Evolutionary conservation across 2,329 filamentous ascomycete species (phyloP).

Genomic region (Penicillium sp.): DNA sequence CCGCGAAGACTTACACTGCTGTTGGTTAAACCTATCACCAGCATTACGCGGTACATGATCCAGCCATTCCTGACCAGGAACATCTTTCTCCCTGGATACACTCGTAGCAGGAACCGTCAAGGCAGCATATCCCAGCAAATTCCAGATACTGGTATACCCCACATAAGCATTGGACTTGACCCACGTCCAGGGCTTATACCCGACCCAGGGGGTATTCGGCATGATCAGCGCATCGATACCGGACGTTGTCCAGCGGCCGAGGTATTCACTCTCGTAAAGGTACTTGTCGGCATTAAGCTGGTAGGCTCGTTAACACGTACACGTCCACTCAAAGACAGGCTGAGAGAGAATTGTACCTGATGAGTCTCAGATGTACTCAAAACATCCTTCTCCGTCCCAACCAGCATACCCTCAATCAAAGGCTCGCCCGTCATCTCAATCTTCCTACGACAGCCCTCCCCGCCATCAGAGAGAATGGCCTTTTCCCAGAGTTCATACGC

Average conservation of each 20-base stretch:
- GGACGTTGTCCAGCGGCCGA: slow-evolving; percentile 33
- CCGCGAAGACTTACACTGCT: slow-evolving; percentile 29
- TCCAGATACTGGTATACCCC: slow-evolving; percentile 41
- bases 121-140: slow-evolving; percentile 37
- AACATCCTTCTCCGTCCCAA: slow-evolving; percentile 32
- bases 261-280: slow-evolving; percentile 31
- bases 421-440: slow-evolving; percentile 35
- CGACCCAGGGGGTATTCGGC: slow-evolving; percentile 37
- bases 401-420: slow-evolving; percentile 39
- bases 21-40: slow-evolving; percentile 36
- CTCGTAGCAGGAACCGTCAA: slow-evolving; percentile 36
- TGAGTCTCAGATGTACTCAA: slow-evolving; percentile 31
- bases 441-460: slow-evolving; percentile 32
- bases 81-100: slow-evolving; percentile 32
- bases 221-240: slow-evolving; percentile 38
- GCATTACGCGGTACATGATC: slow-evolving; percentile 35
- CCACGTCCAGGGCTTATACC: slow-evolving; percentile 35
- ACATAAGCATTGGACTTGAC: slow-evolving; percentile 39
- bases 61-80: slow-evolving; percentile 32
- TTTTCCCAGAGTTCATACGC: slow-evolving; percentile 38
- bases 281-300: slow-evolving; percentile 34
- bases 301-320: not conserved
- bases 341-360: slow-evolving; percentile 19
- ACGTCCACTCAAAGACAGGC: not conserved
- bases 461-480: slow-evolving; percentile 37